Base-by-base conservation (phyloP, 2,329 filamentous ascomycete species). In the Fusarium sublunatum region DNA sequence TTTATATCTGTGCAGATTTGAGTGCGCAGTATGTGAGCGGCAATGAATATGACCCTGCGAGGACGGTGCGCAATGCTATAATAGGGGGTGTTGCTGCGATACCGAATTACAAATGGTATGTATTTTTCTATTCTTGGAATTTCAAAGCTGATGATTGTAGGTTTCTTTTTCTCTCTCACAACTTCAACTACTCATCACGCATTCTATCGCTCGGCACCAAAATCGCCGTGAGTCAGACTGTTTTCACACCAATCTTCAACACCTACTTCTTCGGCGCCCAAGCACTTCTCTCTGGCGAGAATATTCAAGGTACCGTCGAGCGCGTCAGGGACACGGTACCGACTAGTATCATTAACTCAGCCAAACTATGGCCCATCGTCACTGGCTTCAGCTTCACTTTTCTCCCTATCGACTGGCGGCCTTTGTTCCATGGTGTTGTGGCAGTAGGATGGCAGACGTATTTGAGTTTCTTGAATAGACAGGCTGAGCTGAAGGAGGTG, bases 371-470 rank as follows among this genome's bases (percentile, higher is more conserved):
- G 93, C 94, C 93, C 0, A 87, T 87, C 0, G 90, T 96, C 13
- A 96, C 90, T 12, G 92, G 92, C 0, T 89, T 97, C 73, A 93
- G 84, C 75, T 96, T 97, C 72, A 87, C 90, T n/a, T 95, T 92
- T 70, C 80, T 97, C 5, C 86, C 88, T 25, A 81, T 92, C 43
- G 88, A 94, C 72, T 94, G 92, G 76, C 82, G 93, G 46, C 91
- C 88, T 68, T 83, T 96, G 13, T 95, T 97, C 68, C 87, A 90
- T 0, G 92, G 91, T 2, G 78, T 90, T 7, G 84, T 96, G 64
- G 91, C 92, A 1, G 89, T 97, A 47, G 91, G 91, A 0, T 97
- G 93, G 93, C 93, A 97, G 83, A 93, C 92, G 1, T 97, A 97
- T 81, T 73, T 97, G 68, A 91, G 88, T 67, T 91, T 88, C 75